Base-by-base conservation (phyloP, 306 rosid species). In the Macrotyloma uniflorum region DNA sequence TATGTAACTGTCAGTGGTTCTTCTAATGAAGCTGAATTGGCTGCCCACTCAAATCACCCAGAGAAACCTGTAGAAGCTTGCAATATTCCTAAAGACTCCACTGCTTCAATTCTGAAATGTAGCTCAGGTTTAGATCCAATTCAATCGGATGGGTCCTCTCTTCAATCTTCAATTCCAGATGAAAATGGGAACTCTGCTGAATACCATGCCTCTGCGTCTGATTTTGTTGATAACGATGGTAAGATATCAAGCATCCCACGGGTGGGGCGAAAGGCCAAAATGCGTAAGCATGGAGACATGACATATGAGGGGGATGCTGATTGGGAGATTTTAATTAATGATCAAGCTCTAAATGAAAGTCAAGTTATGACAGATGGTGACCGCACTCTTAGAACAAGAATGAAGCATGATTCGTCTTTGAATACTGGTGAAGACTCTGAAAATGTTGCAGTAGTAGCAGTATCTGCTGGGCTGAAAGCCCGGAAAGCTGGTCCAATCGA, bases 291-390 rank as follows among this genome's bases (percentile, higher is more conserved):
- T 82, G 94, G 90, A 46, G 99, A 96, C 85, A 96, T 96, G 99
- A 93, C 99, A 76, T 96, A 96, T 80, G 98, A 96, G 84, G 99
- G 97, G 83, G 99, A 96, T 89, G 96, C 91, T 78, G 97, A 93
- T 49, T 96, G 99, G 99, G 96, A 93, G 28, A 82, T 71, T 73
- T 87, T 93, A 86, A 82, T 78, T 49, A 81, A 84, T 79, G 93
- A 86, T 67, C 86, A 82, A 79, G 57, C 84, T 72, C 82, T 76
- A 79, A 76, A 81, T 55, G 93, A 84, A 82, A 81, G 67, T 63
- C 90, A 86, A 51, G 67, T 78, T 76, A 50, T 62, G 74, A 80
- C 69, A 49, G 88, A 88, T 51, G 69, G 83, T 81, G 90, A 89
- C 12, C 84, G 42, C 43, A 78, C 83, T 80, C 82, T 73, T 49